Percentiles rank a stretch among this genome's conserved stretches.
phyloP scores from a whole-genome alignment of 495 filamentous ascomycete genomes.

The Collariella sp. region DNA sequence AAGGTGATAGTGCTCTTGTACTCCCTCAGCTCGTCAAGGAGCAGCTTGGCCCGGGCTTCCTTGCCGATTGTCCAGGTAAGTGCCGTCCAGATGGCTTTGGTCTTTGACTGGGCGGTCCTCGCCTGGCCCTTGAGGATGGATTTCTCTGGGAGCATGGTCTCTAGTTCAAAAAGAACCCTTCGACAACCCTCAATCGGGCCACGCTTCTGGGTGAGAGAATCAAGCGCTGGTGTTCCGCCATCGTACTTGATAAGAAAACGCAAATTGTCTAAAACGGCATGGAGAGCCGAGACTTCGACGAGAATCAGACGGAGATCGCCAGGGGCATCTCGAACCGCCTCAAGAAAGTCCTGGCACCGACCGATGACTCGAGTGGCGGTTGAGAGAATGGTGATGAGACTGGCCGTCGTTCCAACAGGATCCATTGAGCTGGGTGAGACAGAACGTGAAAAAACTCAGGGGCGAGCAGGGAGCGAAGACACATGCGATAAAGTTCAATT shows the following conservation, averaged over 20 bases:
- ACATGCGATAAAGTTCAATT: neutral
- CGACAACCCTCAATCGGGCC: slow-evolving; percentile 6
- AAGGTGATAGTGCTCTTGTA: slow-evolving; percentile 13
- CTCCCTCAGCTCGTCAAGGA: slow-evolving; percentile 7
- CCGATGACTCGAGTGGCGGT: slow-evolving; percentile 4
- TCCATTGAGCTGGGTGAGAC: slow-evolving; percentile 1
- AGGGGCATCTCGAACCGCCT: slow-evolving; percentile 1
- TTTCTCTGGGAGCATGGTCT: neutral
- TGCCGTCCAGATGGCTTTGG: neutral
- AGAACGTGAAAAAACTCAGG: too few species aligned
- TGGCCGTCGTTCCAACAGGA: slow-evolving; percentile 1
- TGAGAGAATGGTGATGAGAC: slow-evolving; percentile 8
- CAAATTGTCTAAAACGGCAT: neutral
- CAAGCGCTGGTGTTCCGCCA: neutral
- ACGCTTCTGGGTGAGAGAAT: neutral
- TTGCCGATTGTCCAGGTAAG: slow-evolving; percentile 9
- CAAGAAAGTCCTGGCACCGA: neutral
- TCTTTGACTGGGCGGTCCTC: neutral
- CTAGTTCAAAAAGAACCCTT: neutral
- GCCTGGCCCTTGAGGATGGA: neutral
- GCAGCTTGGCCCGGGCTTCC: slow-evolving; percentile 2
- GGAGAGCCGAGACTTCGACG: slow-evolving; percentile 2
- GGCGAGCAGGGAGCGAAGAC: neutral
- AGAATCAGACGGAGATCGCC: slow-evolving; percentile 9
- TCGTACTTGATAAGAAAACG: neutral